Percentiles rank a stretch among this genome's conserved stretches.
phyloP scores from a whole-genome alignment of 2,329 filamentous ascomycete species.

The Teratosphaeria destructans region DNA sequence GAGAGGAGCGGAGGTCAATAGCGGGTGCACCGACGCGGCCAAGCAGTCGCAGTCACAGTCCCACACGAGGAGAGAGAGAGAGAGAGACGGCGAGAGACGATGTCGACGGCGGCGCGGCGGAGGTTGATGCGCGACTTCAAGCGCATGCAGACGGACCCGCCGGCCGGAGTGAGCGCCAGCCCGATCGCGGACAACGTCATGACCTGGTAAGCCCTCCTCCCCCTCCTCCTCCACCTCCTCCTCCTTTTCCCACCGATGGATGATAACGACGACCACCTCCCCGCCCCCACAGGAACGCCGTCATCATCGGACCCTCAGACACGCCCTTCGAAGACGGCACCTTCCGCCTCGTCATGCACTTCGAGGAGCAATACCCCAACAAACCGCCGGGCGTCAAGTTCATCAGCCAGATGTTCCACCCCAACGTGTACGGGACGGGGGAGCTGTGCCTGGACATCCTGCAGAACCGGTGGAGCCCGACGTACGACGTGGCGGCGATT shows the following conservation, averaged over 20 bases:
- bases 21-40: too few species aligned
- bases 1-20: too few species aligned
- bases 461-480: slow-evolving; percentile 97
- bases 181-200: slow-evolving; percentile 95
- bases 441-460: slow-evolving; percentile 94
- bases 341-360: slow-evolving; percentile 96
- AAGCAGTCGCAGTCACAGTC: too few species aligned
- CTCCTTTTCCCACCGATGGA: slow-evolving; percentile 5
- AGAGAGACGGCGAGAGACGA: slow-evolving; percentile 23
- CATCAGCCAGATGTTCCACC: slow-evolving; percentile 98
- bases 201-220: slow-evolving; percentile 59
- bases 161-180: slow-evolving; percentile 90
- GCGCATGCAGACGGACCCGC: slow-evolving; percentile 99
- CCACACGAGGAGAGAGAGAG: too few species aligned
- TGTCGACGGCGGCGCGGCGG: slow-evolving; percentile 91
- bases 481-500: slow-evolving; percentile 94
- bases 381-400: slow-evolving; percentile 97
- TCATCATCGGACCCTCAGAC: slow-evolving; percentile 93
- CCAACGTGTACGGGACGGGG: slow-evolving; percentile 94
- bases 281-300: slow-evolving; percentile 65
- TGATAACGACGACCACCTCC: neutral
- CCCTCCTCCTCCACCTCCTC: neutral
- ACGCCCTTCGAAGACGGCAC: slow-evolving; percentile 98
- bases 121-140: slow-evolving; percentile 99
- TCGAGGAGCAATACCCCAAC: slow-evolving; percentile 97